A percentile compares a stretch with the other conserved stretches of the same genome.
Evolutionary conservation across 208 protist species (phyloP).

Genomic region (Porcisia hertigi): DNA sequence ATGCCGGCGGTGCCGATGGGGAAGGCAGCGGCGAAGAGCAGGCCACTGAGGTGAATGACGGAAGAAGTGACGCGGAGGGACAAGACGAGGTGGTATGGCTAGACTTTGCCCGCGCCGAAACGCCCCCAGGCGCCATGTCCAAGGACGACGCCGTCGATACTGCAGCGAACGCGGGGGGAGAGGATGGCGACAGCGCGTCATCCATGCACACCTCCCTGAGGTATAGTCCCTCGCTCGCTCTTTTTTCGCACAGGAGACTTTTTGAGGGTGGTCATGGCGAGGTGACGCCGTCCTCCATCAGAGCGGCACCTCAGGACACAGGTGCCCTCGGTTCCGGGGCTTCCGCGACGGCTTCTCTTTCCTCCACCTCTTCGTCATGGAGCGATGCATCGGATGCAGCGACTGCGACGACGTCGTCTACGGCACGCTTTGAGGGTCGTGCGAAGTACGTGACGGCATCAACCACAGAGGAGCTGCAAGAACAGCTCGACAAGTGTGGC

Average conservation of each 20-base stretch:
- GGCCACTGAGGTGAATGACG: neutral
- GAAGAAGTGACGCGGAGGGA: neutral
- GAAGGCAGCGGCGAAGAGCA: neutral
- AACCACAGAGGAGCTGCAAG: conserved; percentile 25
- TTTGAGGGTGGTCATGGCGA: neutral
- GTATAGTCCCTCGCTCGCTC: conserved; percentile 8
- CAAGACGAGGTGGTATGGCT: conserved; percentile 20
- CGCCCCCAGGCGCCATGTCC: neutral
- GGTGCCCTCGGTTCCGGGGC: neutral
- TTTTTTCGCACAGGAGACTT: neutral
- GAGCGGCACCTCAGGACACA: neutral
- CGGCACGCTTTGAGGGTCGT: conserved; percentile 9
- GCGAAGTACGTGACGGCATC: conserved; percentile 15
- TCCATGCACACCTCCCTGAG: conserved; percentile 20
- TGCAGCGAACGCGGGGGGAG: neutral
- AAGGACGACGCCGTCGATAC: neutral
- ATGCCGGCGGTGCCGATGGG: neutral
- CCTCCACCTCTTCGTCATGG: neutral
- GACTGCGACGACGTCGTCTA: neutral
- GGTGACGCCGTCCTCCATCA: neutral
- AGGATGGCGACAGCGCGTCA: neutral
- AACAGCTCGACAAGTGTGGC: conserved; percentile 30
- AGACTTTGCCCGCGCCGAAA: conserved; percentile 21
- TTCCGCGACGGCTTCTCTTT: neutral
- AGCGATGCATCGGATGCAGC: neutral